These are phyloP conservation scores for Osmanthus fragrans DNA, from an alignment of 257 asterid genomes.

Conservation along the genomic window DNA sequence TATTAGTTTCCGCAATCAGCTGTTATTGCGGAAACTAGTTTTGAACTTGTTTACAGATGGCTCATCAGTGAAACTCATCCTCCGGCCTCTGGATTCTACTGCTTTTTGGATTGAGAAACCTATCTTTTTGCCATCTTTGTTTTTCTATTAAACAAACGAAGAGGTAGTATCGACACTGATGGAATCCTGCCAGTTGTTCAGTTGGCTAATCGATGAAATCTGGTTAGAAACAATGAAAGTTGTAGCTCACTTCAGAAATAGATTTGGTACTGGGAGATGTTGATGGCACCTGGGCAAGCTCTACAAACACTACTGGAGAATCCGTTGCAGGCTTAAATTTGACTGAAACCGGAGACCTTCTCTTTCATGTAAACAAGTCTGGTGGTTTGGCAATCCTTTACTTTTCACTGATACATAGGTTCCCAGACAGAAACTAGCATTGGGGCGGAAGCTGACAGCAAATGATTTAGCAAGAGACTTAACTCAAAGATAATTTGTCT, in stretches of 20 bases:
- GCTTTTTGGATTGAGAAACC: conserved; percentile 37
- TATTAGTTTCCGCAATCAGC: too few relatives aligned
- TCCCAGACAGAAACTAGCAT: conserved; percentile 35
- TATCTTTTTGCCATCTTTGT: conserved; percentile 45
- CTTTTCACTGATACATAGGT: conserved; percentile 33
- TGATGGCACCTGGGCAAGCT: conserved; percentile 40
- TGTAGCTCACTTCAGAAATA: conserved; percentile 39
- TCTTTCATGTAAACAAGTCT: conserved; percentile 22
- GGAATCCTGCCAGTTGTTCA: conserved; percentile 54
- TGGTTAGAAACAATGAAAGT: conserved; percentile 34
- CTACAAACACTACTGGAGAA: too few relatives aligned
- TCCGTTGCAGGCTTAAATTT: conserved; percentile 30
- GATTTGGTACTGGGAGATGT: conserved; percentile 37
- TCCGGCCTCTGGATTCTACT: conserved; percentile 53
- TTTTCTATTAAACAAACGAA: conserved; percentile 38
- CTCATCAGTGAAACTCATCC: conserved; percentile 39
- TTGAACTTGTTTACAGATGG: conserved; percentile 22
- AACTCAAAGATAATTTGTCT: conserved; percentile 26
- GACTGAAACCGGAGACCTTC: conserved; percentile 44
- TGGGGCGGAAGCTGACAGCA: conserved; percentile 43
- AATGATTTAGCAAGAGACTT: conserved; percentile 6
- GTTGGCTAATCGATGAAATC: conserved; percentile 48
- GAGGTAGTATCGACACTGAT: conserved; percentile 16
- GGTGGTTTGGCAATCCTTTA: conserved; percentile 51
- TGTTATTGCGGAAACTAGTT: too few relatives aligned